Base-by-base conservation (phyloP, 768 basidiomycete species). In the Rhodocollybia butyracea region DNA sequence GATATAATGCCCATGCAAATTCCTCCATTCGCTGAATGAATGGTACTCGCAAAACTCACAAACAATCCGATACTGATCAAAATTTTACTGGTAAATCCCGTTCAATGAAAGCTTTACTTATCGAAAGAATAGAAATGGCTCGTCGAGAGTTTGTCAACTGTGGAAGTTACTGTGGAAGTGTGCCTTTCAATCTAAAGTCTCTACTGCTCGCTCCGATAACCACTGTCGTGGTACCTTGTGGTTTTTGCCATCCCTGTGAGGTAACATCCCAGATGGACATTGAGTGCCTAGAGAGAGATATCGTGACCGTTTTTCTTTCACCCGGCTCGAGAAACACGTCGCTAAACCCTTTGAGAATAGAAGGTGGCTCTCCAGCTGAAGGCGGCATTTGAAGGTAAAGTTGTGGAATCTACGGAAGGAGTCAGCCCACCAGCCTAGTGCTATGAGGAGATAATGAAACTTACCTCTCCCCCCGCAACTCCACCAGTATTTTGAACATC, bases 191-290 rank as follows among this genome's bases (percentile, higher is more conserved):
- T 57, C 79, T 75, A 11, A 69, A 70, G 66, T 89, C 80, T 56
- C 88, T 72, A 63, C 86, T 88, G 64, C 88, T 90, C 55, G 82
- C 77, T 17, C 89, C 89, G 36, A 91, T 70, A 5, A 81, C 78
- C 51, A 94, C 76, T 17, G 70, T 70, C 62, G 88, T 84, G 40
- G 65, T 75, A 2, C 89, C 91, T 1, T 70, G 62, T 1, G 91
- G 91, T 59, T 79, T 81, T 57, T 74, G 73, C 91, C 91, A 94
- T 2, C 86, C 83, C 67, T 93, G 91, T 22, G 76, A 73, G 8
- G 68, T 77, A 1, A 78, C 80, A 66, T 93, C 88, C 91, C 90
- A 93, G 52, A 89, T 77, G 22, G 83, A 87, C 59, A 90, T 61
- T 59, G 88, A 85, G 61, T 88, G 84, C 34, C 86, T 75, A 11